Evolutionary conservation across 73 alveolate genomes (phyloP), one percentile per base, ranked within the genome.

Genomic region (Stentor coeruleus): DNA sequence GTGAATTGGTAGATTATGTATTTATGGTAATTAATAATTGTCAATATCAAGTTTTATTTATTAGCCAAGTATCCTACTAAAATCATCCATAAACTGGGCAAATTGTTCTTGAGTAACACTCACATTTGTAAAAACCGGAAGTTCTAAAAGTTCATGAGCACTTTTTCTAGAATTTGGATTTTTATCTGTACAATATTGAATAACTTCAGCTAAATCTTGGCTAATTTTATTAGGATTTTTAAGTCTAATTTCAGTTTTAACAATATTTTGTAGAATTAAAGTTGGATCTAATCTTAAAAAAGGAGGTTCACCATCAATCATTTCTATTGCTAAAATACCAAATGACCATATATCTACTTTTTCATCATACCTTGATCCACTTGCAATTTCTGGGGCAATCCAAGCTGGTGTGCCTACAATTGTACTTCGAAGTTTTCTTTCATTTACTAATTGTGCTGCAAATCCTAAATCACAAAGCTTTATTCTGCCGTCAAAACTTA

Each of bases 341-440:
- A 93, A 58, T 39, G 93, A 83, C 97, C 97, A 93, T 31, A 92
- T 75, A 82, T 93, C 98, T 3, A 91, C 93, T 83, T 93, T 93
- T 60, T 80, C 89, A 39, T 85, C 95, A 89, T 93, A 91, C 58
- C 82, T 81, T 39, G 80, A n/a, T 58, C 84, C 87, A 58, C 58
- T 66, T 3, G 90, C 93, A 0, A 92, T 88, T 89, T 93, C 98
- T 35, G 98, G 98, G 20, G 98, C 97, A 95, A 93, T 93, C 89
- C 93, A 93, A 58, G 91, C 86, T 59, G 94, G 79, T 39, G 96
- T 93, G 0, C 98, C 98, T 35, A 86, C 79, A 20, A 66, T 28
- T 0, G 79, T 20, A 26, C 15, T 33, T 40, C 79, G n/a, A 74
- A 82, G 82, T 20, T 91, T 87, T 81, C 85, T 93, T 76, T 91